A percentile compares a stretch with the other conserved stretches of the same genome.
phyloP scores from a whole-genome alignment of 805 yeast genomes.

The Barnettozyma siamensis region DNA sequence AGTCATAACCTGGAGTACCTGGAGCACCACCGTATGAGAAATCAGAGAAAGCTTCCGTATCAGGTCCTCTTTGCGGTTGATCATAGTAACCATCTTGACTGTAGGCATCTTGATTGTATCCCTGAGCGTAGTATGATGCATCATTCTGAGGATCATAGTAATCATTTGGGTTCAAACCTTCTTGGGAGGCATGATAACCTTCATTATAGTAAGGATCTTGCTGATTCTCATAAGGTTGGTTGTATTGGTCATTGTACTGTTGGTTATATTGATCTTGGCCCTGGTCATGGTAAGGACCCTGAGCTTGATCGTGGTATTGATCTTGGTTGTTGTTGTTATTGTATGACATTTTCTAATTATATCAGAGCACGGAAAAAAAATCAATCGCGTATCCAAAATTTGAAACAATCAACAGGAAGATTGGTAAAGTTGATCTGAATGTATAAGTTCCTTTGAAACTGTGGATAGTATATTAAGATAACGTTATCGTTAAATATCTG shows the following conservation, averaged over 20 bases:
- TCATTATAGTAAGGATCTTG: constrained; percentile 37
- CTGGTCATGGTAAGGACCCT: constrained; percentile 10
- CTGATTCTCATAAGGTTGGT: constrained; percentile 29
- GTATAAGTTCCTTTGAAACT: too few species aligned
- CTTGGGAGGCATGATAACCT: constrained; percentile 29
- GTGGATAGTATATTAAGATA: too few species aligned
- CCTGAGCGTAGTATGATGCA: constrained; percentile 39
- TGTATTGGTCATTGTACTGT: constrained; percentile 29
- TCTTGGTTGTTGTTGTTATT: constrained; percentile 7
- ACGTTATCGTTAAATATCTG: too few species aligned
- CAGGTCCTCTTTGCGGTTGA: constrained; percentile 40
- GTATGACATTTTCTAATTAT: constrained; percentile 2
- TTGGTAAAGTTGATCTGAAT: too few species aligned
- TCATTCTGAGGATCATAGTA: constrained; percentile 27
- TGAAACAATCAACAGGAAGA: too few species aligned
- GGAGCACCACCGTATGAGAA: constrained; percentile 57
- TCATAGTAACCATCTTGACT: constrained; percentile 45
- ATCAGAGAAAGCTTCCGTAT: constrained; percentile 60
- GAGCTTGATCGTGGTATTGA: constrained; percentile 6
- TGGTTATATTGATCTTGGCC: constrained; percentile 32
- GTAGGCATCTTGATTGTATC: constrained; percentile 39
- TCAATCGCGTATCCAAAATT: not conserved
- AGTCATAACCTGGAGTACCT: constrained; percentile 66
- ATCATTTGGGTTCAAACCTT: constrained; percentile 24
- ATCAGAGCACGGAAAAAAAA: not conserved